Conservation (phyloP, 768 basidiomycete genomes). For the Tephrocybe sp. region DNA sequence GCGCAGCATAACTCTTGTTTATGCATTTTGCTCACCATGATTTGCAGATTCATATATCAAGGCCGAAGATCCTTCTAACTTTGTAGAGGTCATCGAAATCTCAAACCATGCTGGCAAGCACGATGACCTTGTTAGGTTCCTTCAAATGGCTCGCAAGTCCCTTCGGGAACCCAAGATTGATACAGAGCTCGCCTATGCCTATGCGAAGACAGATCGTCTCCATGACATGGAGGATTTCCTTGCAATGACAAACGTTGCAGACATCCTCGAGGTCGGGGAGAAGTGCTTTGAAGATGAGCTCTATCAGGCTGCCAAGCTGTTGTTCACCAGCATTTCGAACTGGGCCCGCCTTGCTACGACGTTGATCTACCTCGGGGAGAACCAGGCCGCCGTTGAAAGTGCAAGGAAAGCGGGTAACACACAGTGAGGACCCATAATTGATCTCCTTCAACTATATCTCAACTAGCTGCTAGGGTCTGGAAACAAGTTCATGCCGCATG, state of each 20-base stretch:
- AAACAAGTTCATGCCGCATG: slow-evolving; percentile 99
- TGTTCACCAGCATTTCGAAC: slow-evolving; percentile 97
- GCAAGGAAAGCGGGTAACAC: slow-evolving; percentile 99
- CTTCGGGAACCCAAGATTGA: slow-evolving; percentile 97
- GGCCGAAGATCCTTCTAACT: slow-evolving; percentile 94
- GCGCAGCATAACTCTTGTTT: slow-evolving; percentile 19
- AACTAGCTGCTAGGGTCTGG: slow-evolving; percentile 74
- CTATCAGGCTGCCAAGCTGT: slow-evolving; percentile 93
- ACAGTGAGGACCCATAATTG: slow-evolving; percentile 57
- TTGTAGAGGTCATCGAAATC: slow-evolving; percentile 93
- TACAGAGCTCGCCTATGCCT: slow-evolving; percentile 96
- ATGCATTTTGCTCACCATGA: slow-evolving; percentile 6
- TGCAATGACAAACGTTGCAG: slow-evolving; percentile 97
- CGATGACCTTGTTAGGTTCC: slow-evolving; percentile 91
- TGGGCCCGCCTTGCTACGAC: slow-evolving; percentile 99
- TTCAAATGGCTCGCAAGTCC: slow-evolving; percentile 98
- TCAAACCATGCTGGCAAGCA: slow-evolving; percentile 89
- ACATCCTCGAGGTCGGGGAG: slow-evolving; percentile 95
- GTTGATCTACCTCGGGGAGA: slow-evolving; percentile 96
- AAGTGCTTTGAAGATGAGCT: slow-evolving; percentile 99
- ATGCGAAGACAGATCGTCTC: slow-evolving; percentile 95
- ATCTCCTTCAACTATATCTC: background rate
- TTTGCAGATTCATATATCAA: slow-evolving; percentile 91
- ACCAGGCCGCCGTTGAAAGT: slow-evolving; percentile 97
- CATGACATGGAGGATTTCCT: slow-evolving; percentile 99